Evolutionary conservation across 2,329 filamentous ascomycete genomes (phyloP), one percentile per base, ranked within the genome.

Genomic region (Parascedosporium putredinis): DNA sequence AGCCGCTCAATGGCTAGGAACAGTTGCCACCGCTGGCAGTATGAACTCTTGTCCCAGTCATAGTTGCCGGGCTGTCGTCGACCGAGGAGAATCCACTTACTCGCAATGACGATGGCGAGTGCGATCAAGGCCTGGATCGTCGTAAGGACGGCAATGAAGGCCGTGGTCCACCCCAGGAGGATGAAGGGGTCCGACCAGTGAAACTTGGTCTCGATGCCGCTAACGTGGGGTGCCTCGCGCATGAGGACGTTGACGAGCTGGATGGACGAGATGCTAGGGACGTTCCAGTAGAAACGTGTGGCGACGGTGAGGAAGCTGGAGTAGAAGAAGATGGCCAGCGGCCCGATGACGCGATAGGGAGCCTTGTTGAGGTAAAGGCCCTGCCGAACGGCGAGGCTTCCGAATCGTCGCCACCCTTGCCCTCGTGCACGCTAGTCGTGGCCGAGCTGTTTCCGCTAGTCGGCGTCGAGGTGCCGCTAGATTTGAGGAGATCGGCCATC

Each of bases 11-110:
- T 67, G 25, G 67, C 66, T 3, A 78, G 64, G 56, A 74, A 75
- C 7, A 78, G 57, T 56, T 79, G 75, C 75, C 76, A 79, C 29
- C 74, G 70, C 56, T 79, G 76, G 59, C 75, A 78, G 61, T 79
- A 79, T 14, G 67, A 64, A 18, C 64, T 71, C 58, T 72, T 72
- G 57, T 79, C 76, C 76, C 76, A 79, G 59, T 78, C 73, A 55
- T 76, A 76, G 53, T 72, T 73, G 12, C 76, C 76, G 3, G 71
- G 70, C 52, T 62, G 60, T 34, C 75, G 66, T 18, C 69, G 69
- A 14, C 75, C 75, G 22, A 79, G 63, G 2, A 79, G 59, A 2
- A 62, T 50, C 75, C 76, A 79, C 56, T 79, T 79, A 7, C 69
- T 60, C 2, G 54, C 61, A 50, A 79, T 67, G 34, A 74, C 64